A percentile compares a stretch with the other conserved stretches of the same genome.
Conservation (phyloP, 2,329 filamentous ascomycete genomes). For the Alternaria triticimaculans region DNA sequence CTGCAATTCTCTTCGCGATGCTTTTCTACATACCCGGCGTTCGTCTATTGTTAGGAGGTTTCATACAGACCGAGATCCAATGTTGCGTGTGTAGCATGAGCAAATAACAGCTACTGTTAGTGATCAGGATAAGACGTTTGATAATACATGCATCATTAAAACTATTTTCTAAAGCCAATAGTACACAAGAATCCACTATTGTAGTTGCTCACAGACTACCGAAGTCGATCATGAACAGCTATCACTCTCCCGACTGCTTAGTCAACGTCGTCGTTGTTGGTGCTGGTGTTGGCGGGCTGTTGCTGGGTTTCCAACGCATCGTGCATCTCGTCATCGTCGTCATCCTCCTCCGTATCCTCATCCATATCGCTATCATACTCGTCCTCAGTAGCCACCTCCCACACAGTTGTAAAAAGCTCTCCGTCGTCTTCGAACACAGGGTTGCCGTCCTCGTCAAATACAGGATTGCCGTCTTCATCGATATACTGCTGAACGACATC, state of each 20-base stretch:
- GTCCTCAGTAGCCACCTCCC: constrained; percentile 4
- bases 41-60: background rate
- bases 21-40: background rate
- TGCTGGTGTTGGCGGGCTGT: background rate
- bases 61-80: background rate
- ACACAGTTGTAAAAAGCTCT: constrained; percentile 12
- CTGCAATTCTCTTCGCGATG: background rate
- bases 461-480: background rate
- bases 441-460: constrained; percentile 6
- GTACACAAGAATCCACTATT: background rate
- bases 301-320: constrained; percentile 5
- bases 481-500: background rate
- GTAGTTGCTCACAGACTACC: background rate
- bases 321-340: constrained; percentile 6
- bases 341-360: constrained; percentile 2
- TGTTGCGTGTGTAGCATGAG: fast-evolving
- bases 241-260: background rate
- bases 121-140: background rate
- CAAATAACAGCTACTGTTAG: background rate
- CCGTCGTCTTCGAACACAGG: constrained; percentile 16
- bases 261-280: constrained; percentile 6
- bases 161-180: background rate
- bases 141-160: background rate
- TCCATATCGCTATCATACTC: constrained; percentile 5
- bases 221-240: background rate